Base-by-base conservation (phyloP, 2,329 filamentous ascomycete species). In the Cercospora beticola region DNA sequence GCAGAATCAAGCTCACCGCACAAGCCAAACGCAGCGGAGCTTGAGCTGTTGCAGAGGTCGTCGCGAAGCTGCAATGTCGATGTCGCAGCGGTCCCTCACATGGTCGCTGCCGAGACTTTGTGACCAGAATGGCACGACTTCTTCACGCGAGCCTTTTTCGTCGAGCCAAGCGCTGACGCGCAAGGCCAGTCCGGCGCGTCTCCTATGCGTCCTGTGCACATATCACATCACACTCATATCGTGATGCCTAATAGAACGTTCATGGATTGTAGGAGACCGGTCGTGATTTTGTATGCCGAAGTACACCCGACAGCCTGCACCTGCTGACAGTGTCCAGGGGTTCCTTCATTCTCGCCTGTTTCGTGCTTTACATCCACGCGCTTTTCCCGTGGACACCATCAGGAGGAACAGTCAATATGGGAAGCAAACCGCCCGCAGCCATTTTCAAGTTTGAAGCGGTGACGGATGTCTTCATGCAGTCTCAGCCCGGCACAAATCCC, bases 391-490 rank as follows among this genome's bases (percentile, higher is more conserved):
- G 56, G 56, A 56, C 56, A 36, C 18, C 56, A 36, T 23, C 56
- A 0, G 46, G 28, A 62, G 60, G 14, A 54, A 30, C 65, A 21
- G 30, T 60, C 36, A 62, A 26, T 9, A 74, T 73, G 73, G 68
- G 36, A 5, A 68, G 54, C 61, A 52, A 26, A 43, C 31, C 33
- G 16, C 23, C 61, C 5, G 14, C 65, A 9, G 49, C 49, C 3
- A 65, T 54, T 2, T 76, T 67, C 67, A 64, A 68, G 10, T 75
- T 73, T 65, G 74, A 78, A 64, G 81, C 81, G 3, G 81, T 86
- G 1, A 70, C 78, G 0, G 84, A 84, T 1, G 83, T 83, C 72
- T 86, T 86, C 74, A 71, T 82, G 40, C 85, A 86, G 74, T 84
- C 84, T 74, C 82, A 85, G n/a, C 78, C 79, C 10, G 68, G 72